phyloP scores from a whole-genome alignment of 768 basidiomycete genomes.

The Rhizopogon rudus region DNA sequence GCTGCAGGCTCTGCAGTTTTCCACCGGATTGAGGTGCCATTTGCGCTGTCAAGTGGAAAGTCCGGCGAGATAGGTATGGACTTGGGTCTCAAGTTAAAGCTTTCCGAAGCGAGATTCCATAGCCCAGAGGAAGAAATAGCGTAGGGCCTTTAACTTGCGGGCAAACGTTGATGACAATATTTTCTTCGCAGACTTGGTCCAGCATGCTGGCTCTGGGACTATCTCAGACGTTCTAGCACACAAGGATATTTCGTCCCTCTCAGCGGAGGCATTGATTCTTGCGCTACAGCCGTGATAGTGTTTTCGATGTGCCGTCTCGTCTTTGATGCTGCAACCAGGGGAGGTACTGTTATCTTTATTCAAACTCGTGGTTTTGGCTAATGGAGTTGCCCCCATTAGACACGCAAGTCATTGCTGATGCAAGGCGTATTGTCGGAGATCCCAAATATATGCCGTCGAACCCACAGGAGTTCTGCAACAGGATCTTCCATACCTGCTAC shows the following conservation, averaged over 20 bases:
- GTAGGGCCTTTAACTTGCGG: constrained; percentile 42
- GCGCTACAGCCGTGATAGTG: constrained; percentile 93
- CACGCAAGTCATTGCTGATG: constrained; percentile 84
- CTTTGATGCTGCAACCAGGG: constrained; percentile 64
- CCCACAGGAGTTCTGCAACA: constrained; percentile 76
- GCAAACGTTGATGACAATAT: neutral
- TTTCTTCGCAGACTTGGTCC: constrained; percentile 70
- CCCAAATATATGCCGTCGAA: constrained; percentile 83
- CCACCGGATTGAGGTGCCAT: constrained; percentile 76
- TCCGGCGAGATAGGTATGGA: constrained; percentile 54
- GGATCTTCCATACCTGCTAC: constrained; percentile 97
- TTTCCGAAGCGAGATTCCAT: constrained; percentile 50
- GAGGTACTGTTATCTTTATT: constrained; percentile 45
- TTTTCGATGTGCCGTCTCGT: constrained; percentile 96
- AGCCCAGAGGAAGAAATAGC: constrained; percentile 95
- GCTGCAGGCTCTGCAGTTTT: constrained; percentile 74
- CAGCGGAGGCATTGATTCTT: constrained; percentile 96
- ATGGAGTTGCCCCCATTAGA: constrained; percentile 36
- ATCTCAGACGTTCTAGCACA: constrained; percentile 86
- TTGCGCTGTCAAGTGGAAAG: constrained; percentile 72
- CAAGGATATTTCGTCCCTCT: constrained; percentile 96
- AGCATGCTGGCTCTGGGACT: constrained; percentile 99
- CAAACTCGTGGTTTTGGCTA: neutral
- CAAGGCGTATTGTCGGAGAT: constrained; percentile 84
- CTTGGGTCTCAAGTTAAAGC: constrained; percentile 43